Evolutionary conservation across 2,329 filamentous ascomycete species (phyloP).

Genomic region (Emergomyces africanus): DNA sequence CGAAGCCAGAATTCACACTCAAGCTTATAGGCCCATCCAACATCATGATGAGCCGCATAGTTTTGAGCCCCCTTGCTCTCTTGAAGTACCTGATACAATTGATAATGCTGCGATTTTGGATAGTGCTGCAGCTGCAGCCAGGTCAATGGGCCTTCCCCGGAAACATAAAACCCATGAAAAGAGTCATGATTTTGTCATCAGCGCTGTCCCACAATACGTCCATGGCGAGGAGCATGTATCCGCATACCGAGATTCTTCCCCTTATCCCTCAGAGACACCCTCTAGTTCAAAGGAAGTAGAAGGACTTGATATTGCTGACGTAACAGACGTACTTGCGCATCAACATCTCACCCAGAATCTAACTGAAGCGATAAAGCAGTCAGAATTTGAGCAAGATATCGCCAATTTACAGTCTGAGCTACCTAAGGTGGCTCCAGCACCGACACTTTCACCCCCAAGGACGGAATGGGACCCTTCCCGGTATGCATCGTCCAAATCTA

Average conservation of each 20-base stretch:
- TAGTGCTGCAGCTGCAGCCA: neutral
- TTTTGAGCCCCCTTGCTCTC: neutral
- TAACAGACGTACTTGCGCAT: slow-evolving; percentile 1
- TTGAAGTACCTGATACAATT: neutral
- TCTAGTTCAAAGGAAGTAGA: neutral
- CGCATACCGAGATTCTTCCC: slow-evolving; percentile 15
- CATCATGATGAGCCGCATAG: neutral
- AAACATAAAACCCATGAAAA: neutral
- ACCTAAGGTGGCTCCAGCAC: slow-evolving; percentile 29
- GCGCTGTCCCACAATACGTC: slow-evolving; percentile 33
- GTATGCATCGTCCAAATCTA: slow-evolving; percentile 25
- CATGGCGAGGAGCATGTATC: slow-evolving; percentile 32
- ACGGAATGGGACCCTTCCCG: slow-evolving; percentile 51
- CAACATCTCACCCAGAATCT: slow-evolving; percentile 3
- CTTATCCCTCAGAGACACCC: neutral
- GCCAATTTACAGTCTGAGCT: slow-evolving; percentile 25
- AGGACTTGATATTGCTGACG: neutral
- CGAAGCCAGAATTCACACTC: neutral
- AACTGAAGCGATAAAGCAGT: neutral
- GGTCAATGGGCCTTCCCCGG: neutral
- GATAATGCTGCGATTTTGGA: neutral
- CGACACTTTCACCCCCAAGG: slow-evolving; percentile 44
- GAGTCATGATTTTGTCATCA: slow-evolving; percentile 10
- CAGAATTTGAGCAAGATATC: slow-evolving; percentile 26
- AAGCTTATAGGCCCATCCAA: neutral